These are phyloP conservation scores for Yarrowia sp. DNA, from an alignment of 805 yeast genomes.

Conservation along the genomic window DNA sequence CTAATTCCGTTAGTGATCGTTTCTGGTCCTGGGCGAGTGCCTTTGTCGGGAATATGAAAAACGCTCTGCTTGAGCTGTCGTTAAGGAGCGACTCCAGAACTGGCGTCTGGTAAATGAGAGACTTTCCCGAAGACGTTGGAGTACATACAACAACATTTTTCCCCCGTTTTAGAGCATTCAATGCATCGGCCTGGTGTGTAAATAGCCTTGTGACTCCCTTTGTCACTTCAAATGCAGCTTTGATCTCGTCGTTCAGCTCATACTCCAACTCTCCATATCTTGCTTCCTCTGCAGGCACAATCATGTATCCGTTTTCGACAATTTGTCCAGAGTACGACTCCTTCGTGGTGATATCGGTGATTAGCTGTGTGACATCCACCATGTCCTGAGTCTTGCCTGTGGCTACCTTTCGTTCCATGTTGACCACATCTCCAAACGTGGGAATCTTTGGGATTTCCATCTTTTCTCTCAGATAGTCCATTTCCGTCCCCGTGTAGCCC, in stretches of 20 bases:
- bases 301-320: conserved; percentile 48
- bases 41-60: conserved; percentile 93
- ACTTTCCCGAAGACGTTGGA: conserved; percentile 94
- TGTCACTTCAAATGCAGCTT: conserved; percentile 48
- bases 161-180: conserved; percentile 54
- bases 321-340: conserved; percentile 65
- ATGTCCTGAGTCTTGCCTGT: neutral
- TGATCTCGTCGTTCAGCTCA: conserved; percentile 51
- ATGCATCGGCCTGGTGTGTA: conserved; percentile 78
- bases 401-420: neutral
- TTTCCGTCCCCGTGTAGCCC: conserved; percentile 53
- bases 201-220: conserved; percentile 58
- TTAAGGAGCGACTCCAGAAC: conserved; percentile 47
- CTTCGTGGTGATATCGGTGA: conserved; percentile 46
- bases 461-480: conserved; percentile 30
- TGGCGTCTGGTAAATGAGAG: conserved; percentile 87
- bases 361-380: conserved; percentile 47
- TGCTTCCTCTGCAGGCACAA: conserved; percentile 48
- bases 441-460: conserved; percentile 32
- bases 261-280: conserved; percentile 35
- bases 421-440: conserved; percentile 40
- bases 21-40: conserved; percentile 97
- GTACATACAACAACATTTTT: conserved; percentile 85
- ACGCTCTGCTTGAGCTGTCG: conserved; percentile 52
- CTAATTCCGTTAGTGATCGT: conserved; percentile 63